Percentiles rank a stretch among this genome's conserved stretches.
phyloP scores from a whole-genome alignment of 768 basidiomycete genomes.

The Leccinum longicurvipes region DNA sequence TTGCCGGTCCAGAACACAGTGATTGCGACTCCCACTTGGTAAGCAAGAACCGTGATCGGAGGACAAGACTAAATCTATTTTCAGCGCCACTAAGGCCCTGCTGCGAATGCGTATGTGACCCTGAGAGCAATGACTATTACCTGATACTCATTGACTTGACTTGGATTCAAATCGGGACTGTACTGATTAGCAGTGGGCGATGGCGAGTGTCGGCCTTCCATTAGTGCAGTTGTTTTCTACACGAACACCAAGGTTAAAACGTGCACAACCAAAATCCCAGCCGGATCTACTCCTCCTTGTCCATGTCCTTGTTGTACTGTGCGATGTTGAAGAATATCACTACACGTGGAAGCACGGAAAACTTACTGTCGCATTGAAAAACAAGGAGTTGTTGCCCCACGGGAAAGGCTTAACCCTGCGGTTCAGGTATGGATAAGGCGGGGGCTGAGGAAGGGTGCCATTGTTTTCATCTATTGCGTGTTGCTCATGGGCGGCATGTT shows the following conservation, averaged over 20 bases:
- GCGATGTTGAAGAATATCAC: conserved; percentile 2
- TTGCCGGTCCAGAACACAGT: conserved; percentile 53
- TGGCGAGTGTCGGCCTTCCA: not conserved
- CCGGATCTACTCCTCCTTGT: conserved; percentile 22
- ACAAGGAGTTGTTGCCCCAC: conserved; percentile 81
- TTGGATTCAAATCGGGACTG: not conserved
- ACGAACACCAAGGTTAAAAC: not conserved
- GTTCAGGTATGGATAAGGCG: conserved; percentile 77
- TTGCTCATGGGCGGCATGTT: conserved; percentile 69
- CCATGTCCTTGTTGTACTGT: conserved; percentile 68
- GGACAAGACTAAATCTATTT: not conserved
- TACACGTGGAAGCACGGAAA: not conserved
- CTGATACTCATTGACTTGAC: conserved; percentile 21
- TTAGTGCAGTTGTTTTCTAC: not conserved
- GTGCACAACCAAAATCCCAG: not conserved
- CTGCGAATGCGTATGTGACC: conserved; percentile 12
- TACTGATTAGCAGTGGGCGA: not conserved
- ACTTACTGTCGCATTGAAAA: conserved; percentile 73
- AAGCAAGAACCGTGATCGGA: not conserved
- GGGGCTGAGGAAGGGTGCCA: conserved; percentile 66
- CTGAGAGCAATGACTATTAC: conserved; percentile 4
- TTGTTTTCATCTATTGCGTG: conserved; percentile 72
- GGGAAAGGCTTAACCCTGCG: conserved; percentile 75
- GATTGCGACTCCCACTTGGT: conserved; percentile 29
- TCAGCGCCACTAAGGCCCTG: conserved; percentile 17